phyloP scores from a whole-genome alignment of 495 filamentous ascomycete genomes.

The Recurvomyces mirabilis region DNA sequence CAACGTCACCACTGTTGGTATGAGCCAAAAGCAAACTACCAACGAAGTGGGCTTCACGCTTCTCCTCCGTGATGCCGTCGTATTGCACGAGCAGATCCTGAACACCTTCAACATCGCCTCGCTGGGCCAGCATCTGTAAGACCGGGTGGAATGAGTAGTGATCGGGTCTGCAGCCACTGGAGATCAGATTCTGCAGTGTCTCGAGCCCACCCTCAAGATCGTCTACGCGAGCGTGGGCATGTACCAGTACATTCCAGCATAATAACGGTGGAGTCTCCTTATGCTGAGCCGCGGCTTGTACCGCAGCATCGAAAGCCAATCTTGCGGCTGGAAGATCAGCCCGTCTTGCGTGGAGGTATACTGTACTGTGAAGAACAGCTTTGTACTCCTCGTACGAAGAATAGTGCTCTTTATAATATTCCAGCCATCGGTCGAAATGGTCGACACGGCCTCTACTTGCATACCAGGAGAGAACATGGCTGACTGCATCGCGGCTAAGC shows the following conservation, averaged over 20 bases:
- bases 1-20: slow-evolving; percentile 34
- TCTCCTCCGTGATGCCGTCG: slow-evolving; percentile 33
- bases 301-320: slow-evolving; percentile 42
- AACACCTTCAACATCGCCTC: slow-evolving; percentile 62
- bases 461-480: slow-evolving; percentile 34
- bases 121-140: slow-evolving; percentile 57
- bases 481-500: slow-evolving; percentile 6
- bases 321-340: slow-evolving; percentile 49
- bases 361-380: slow-evolving; percentile 32
- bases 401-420: slow-evolving; percentile 35
- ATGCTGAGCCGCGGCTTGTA: slow-evolving; percentile 41
- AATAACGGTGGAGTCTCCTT: slow-evolving; percentile 40
- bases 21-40: slow-evolving; percentile 56
- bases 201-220: slow-evolving; percentile 53
- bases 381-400: slow-evolving; percentile 28
- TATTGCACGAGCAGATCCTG: slow-evolving; percentile 43
- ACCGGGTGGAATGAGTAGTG: slow-evolving; percentile 55
- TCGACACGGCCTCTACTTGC: slow-evolving; percentile 43
- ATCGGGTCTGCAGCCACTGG: slow-evolving; percentile 38
- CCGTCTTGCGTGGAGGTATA: slow-evolving; percentile 54
- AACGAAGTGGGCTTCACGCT: slow-evolving; percentile 43
- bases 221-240: slow-evolving; percentile 51
- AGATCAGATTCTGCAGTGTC: slow-evolving; percentile 47
- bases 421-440: slow-evolving; percentile 44
- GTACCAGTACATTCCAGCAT: slow-evolving; percentile 69